These are phyloP conservation scores for Hydrangea macrophylla DNA, from an alignment of 148 eudicot species.

Conservation along the genomic window DNA sequence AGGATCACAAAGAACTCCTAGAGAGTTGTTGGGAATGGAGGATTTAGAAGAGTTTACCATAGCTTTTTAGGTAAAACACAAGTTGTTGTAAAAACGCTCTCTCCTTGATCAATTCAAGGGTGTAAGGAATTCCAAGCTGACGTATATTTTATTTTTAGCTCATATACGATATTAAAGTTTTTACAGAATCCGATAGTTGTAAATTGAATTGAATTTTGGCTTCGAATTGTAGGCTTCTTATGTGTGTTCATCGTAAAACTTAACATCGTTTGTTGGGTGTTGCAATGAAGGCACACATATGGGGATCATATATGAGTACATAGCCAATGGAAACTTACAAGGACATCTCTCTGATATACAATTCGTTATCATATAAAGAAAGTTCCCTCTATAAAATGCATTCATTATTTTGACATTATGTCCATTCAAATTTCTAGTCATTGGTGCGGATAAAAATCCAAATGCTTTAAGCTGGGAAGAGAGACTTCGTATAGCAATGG, in stretches of 20 bases:
- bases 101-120: slow-evolving; percentile 15
- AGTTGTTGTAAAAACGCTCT: slow-evolving; percentile 25
- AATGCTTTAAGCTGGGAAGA: slow-evolving; percentile 28
- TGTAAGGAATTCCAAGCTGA: slow-evolving; percentile 28
- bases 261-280: slow-evolving; percentile 25
- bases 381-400: too few relatives aligned
- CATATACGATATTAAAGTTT: not conserved
- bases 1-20: slow-evolving; percentile 18
- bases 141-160: not conserved
- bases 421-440: too few relatives aligned
- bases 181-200: not conserved
- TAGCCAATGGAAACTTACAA: slow-evolving; percentile 24
- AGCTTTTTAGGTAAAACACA: slow-evolving; percentile 7
- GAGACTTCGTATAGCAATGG: slow-evolving; percentile 35
- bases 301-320: slow-evolving; percentile 29
- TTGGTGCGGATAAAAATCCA: slow-evolving; percentile 12
- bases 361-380: too few relatives aligned
- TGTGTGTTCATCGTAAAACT: slow-evolving; percentile 22
- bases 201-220: not conserved
- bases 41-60: slow-evolving; percentile 28
- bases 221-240: slow-evolving; percentile 16
- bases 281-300: slow-evolving; percentile 15
- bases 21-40: slow-evolving; percentile 29
- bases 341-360: slow-evolving; percentile 15
- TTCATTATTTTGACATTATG: too few relatives aligned